Evolutionary conservation across 495 filamentous ascomycete species (phyloP).

Genomic region (Podospora bellae-mahoneyi): DNA sequence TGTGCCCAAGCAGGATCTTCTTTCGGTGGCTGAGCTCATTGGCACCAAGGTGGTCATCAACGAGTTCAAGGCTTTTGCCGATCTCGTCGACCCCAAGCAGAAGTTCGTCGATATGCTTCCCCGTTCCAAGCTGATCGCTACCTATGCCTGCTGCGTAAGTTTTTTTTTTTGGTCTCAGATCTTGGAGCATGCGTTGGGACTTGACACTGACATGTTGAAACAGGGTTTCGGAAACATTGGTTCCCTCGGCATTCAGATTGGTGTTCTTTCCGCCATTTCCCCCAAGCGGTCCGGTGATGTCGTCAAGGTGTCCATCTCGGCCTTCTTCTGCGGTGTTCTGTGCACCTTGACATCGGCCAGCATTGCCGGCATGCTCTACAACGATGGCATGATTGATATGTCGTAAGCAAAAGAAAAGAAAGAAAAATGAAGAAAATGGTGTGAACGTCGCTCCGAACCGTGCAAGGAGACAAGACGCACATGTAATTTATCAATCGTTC

Average conservation of each 20-base stretch:
- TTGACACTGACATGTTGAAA: conserved; percentile 50
- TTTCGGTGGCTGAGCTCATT: conserved; percentile 73
- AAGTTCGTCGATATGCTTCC: conserved; percentile 58
- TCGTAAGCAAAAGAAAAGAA: neutral
- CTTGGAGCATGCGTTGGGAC: neutral
- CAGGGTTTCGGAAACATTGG: conserved; percentile 81
- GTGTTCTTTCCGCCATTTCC: conserved; percentile 76
- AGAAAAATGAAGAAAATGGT: neutral
- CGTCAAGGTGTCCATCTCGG: conserved; percentile 68
- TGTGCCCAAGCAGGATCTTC: conserved; percentile 67
- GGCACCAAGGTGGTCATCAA: conserved; percentile 79
- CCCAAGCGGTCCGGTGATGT: conserved; percentile 72
- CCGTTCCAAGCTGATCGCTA: conserved; percentile 76
- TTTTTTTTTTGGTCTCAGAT: neutral
- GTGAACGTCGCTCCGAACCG: neutral
- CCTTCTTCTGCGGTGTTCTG: conserved; percentile 73
- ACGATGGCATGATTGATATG: conserved; percentile 13
- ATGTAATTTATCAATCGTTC: neutral
- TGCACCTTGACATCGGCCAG: conserved; percentile 76
- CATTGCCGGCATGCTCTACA: conserved; percentile 64
- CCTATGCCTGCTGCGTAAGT: conserved; percentile 85
- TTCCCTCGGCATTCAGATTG: conserved; percentile 81
- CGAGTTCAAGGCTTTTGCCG: conserved; percentile 62
- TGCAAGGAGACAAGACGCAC: neutral
- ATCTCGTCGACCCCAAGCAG: conserved; percentile 55